Evolutionary conservation across 2,329 filamentous ascomycete species (phyloP).

Genomic region (Cryphonectria japonica): DNA sequence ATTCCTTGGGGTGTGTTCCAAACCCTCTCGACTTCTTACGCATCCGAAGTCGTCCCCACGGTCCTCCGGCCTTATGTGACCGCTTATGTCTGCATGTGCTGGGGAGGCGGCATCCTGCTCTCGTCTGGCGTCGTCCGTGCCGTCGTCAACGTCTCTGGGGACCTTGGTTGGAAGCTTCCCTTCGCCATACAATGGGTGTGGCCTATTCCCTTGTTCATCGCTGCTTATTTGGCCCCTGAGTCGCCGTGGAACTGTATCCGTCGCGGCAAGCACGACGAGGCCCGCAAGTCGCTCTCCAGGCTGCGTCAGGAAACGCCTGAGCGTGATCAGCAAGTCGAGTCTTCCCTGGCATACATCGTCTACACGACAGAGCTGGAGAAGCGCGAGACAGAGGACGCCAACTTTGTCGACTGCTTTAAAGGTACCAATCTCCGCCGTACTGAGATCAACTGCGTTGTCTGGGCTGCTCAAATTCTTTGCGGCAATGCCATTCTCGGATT

Average conservation of each 20-base stretch:
- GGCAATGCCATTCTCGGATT: constrained; percentile 44
- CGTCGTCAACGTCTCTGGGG: constrained; percentile 35
- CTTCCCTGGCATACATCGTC: constrained; percentile 34
- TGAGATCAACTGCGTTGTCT: constrained; percentile 42
- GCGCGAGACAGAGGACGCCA: constrained; percentile 32
- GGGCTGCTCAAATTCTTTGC: constrained; percentile 44
- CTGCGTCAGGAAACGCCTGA: constrained; percentile 34
- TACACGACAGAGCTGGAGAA: constrained; percentile 34
- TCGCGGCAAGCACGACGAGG: constrained; percentile 35
- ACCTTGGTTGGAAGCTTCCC: constrained; percentile 43
- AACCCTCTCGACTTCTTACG: constrained; percentile 43
- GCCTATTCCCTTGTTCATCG: constrained; percentile 41
- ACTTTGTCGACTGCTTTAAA: constrained; percentile 33
- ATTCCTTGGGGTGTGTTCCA: constrained; percentile 44
- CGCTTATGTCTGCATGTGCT: constrained; percentile 45
- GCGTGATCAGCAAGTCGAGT: constrained; percentile 36
- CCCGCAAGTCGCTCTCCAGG: constrained; percentile 34
- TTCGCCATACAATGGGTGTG: constrained; percentile 47
- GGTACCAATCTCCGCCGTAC: constrained; percentile 35
- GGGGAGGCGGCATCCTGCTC: constrained; percentile 45
- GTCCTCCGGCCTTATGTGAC: constrained; percentile 43
- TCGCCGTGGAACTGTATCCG: constrained; percentile 44
- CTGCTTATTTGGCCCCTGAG: constrained; percentile 42
- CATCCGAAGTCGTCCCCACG: constrained; percentile 41
- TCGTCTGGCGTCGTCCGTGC: constrained; percentile 40